A percentile compares a stretch with the other conserved stretches of the same genome.
These are phyloP conservation scores for Eimeria praecox DNA, from an alignment of 169 alveolate species.

Conservation along the genomic window DNA sequence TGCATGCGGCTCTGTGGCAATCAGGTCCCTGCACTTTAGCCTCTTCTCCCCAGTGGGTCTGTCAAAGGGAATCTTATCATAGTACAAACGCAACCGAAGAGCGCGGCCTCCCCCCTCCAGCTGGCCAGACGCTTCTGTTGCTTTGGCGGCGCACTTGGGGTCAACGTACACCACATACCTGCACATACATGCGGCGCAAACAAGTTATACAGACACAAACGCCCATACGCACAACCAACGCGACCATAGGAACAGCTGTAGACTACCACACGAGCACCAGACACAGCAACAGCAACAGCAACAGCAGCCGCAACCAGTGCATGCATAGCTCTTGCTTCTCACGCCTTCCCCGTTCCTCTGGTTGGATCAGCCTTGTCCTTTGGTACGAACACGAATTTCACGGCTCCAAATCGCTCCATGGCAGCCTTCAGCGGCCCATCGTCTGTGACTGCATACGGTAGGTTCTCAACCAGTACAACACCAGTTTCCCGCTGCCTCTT, in stretches of 20 bases:
- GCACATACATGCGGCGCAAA: not conserved
- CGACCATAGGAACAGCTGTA: not conserved
- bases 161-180: conserved; percentile 76
- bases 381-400: conserved; percentile 75
- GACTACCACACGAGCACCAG: not conserved
- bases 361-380: conserved; percentile 63
- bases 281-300: not conserved
- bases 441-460: conserved; percentile 77
- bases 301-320: not conserved
- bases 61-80: conserved; percentile 80
- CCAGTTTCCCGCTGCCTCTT: conserved; percentile 63
- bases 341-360: conserved; percentile 82
- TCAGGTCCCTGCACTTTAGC: conserved; percentile 19
- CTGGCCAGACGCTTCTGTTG: conserved; percentile 82
- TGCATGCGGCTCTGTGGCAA: conserved; percentile 80
- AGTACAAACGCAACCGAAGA: conserved; percentile 72
- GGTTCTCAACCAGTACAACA: conserved; percentile 77
- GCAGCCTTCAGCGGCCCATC: conserved; percentile 56
- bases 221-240: not conserved
- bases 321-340: not conserved
- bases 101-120: conserved; percentile 80
- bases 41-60: conserved; percentile 61
- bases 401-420: conserved; percentile 65
- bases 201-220: not conserved
- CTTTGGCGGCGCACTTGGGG: conserved; percentile 74